phyloP scores from a whole-genome alignment of 176 grass and related monocot genomes.

The Ananas comosus region DNA sequence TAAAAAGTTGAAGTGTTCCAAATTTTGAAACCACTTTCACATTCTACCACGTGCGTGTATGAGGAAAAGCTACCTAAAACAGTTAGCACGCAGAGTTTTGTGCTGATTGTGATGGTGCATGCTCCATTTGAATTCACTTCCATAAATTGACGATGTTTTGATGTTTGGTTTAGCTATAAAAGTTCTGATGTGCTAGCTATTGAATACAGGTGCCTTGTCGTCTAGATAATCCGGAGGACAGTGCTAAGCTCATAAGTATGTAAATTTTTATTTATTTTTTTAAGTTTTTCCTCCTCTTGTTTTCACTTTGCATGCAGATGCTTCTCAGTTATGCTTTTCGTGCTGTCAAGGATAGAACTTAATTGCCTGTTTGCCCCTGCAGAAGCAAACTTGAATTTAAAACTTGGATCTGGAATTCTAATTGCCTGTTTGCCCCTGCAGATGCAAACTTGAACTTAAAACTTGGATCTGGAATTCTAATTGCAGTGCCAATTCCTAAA shows the following conservation, averaged over 20 bases:
- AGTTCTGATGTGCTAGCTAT: neutral
- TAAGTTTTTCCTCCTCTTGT: neutral
- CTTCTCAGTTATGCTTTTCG: too few species aligned
- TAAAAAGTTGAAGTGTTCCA: too few species aligned
- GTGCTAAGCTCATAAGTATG: slow-evolving; percentile 77
- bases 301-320: neutral
- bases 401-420: slow-evolving; percentile 67
- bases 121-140: neutral
- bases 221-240: slow-evolving; percentile 71
- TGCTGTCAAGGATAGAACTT: too few species aligned
- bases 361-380: neutral
- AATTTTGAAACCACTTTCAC: too few species aligned
- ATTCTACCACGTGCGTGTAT: neutral
- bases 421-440: too few species aligned
- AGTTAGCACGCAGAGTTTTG: neutral
- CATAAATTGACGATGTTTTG: slow-evolving; percentile 1
- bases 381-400: slow-evolving; percentile 67
- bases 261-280: neutral
- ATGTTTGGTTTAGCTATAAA: too few species aligned
- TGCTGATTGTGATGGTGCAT: neutral
- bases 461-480: slow-evolving; percentile 69
- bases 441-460: slow-evolving; percentile 51
- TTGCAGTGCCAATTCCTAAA: slow-evolving; percentile 80
- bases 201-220: slow-evolving; percentile 60
- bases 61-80: neutral